Conservation (phyloP, 208 protist genomes). For the Leishmania tarentolae region DNA sequence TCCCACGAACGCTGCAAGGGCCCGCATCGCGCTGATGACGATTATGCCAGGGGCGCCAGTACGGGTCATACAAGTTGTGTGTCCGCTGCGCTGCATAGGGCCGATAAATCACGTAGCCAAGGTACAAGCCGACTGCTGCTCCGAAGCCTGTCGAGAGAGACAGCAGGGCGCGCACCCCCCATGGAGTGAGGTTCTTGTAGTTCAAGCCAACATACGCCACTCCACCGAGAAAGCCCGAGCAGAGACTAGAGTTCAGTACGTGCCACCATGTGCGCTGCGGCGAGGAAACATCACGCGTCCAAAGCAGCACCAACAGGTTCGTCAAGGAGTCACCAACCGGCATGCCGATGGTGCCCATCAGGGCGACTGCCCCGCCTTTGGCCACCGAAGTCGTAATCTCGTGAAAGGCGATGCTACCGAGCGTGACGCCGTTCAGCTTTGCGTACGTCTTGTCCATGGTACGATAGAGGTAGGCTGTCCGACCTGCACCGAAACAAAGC, state of each 20-base stretch:
- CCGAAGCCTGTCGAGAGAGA: conserved; percentile 35
- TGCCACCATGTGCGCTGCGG: conserved; percentile 73
- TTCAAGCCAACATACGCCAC: conserved; percentile 53
- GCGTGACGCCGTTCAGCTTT: conserved; percentile 81
- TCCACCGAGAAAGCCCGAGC: conserved; percentile 52
- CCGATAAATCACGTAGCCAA: conserved; percentile 69
- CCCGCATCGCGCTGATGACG: conserved; percentile 50
- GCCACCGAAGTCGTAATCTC: conserved; percentile 64
- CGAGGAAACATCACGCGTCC: conserved; percentile 37
- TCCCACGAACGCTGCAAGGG: conserved; percentile 64
- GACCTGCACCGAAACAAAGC: conserved; percentile 74
- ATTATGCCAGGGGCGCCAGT: conserved; percentile 83
- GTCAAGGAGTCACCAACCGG: conserved; percentile 50
- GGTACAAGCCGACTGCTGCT: conserved; percentile 34
- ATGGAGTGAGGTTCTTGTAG: conserved; percentile 53
- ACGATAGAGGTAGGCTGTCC: conserved; percentile 79
- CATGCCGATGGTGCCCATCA: conserved; percentile 53
- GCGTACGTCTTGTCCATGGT: conserved; percentile 91
- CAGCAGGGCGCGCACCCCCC: conserved; percentile 54
- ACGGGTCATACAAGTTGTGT: conserved; percentile 69
- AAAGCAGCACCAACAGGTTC: conserved; percentile 27
- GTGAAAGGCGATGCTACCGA: conserved; percentile 61
- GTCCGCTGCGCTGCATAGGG: conserved; percentile 58
- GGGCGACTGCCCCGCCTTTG: conserved; percentile 58
- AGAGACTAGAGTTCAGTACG: conserved; percentile 41